Conservation (phyloP, 1,284 basidiomycete species). For the Papiliotrema terrestris region DNA sequence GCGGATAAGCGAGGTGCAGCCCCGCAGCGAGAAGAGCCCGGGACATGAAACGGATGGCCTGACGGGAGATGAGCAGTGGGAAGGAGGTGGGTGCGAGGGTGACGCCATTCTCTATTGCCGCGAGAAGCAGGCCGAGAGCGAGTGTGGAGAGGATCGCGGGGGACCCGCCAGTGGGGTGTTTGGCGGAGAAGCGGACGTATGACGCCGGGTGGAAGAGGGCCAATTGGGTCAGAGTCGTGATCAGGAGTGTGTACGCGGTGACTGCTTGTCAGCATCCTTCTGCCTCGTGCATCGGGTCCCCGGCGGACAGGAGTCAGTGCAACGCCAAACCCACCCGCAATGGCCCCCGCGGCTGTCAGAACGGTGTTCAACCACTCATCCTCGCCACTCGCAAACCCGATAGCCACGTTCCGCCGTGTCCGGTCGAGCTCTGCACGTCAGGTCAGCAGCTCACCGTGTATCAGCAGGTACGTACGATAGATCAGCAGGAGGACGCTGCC, state of each 20-base stretch:
- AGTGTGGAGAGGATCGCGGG: not conserved
- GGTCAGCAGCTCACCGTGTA: not conserved
- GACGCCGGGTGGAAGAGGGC: conserved; percentile 9
- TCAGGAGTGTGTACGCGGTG: conserved; percentile 1
- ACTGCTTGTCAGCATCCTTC: not conserved
- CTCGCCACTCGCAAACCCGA: too few relatives aligned
- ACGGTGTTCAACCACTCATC: too few relatives aligned
- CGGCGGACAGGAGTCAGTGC: too few relatives aligned
- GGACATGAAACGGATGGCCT: not conserved
- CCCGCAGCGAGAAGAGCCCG: not conserved
- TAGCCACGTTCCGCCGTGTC: too few relatives aligned
- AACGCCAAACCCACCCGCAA: not conserved
- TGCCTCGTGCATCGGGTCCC: too few relatives aligned
- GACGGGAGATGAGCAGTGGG: conserved; percentile 8
- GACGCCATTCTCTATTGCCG: conserved; percentile 5
- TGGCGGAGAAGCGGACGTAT: not conserved
- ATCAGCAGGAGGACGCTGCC: conserved; percentile 11
- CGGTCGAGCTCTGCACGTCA: not conserved
- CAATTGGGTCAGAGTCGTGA: not conserved
- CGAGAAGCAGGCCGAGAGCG: conserved; percentile 1
- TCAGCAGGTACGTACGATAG: conserved; percentile 10
- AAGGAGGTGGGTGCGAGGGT: conserved; percentile 1
- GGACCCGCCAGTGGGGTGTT: not conserved
- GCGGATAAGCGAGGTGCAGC: not conserved
- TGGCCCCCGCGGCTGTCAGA: not conserved